These are phyloP conservation scores for Citrus unshiu DNA, from an alignment of 345 rosid genomes.

Conservation along the genomic window DNA sequence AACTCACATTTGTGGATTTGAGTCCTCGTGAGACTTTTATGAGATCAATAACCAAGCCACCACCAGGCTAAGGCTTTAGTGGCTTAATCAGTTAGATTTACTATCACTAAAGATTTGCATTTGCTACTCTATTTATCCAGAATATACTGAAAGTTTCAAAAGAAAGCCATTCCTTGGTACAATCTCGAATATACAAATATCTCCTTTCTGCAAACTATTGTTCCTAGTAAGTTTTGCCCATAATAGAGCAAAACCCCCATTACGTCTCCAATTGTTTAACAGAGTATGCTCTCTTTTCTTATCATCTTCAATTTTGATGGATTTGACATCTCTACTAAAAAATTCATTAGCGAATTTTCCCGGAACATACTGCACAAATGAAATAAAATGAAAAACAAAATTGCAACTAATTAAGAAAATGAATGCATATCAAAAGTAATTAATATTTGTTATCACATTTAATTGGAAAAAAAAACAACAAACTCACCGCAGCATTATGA, in stretches of 20 bases:
- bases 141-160: neutral
- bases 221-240: constrained; percentile 11
- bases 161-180: neutral
- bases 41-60: too few species aligned
- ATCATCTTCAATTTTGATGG: constrained; percentile 23
- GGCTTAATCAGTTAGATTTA: too few species aligned
- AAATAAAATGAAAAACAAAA: neutral
- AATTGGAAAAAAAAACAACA: neutral
- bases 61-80: too few species aligned
- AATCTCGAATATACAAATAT: neutral
- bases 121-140: too few species aligned
- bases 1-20: too few species aligned
- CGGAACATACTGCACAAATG: constrained; percentile 19
- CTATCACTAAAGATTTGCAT: too few species aligned
- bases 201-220: neutral
- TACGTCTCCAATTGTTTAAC: neutral
- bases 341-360: too few species aligned
- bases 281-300: constrained; percentile 11
- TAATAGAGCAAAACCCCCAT: neutral
- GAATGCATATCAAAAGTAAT: neutral
- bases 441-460: neutral
- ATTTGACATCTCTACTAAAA: neutral
- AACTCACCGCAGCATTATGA: neutral
- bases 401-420: neutral
- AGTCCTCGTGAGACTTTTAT: too few species aligned